phyloP scores from a whole-genome alignment of 148 eudicot species.

The Gaultheria prostrata region DNA sequence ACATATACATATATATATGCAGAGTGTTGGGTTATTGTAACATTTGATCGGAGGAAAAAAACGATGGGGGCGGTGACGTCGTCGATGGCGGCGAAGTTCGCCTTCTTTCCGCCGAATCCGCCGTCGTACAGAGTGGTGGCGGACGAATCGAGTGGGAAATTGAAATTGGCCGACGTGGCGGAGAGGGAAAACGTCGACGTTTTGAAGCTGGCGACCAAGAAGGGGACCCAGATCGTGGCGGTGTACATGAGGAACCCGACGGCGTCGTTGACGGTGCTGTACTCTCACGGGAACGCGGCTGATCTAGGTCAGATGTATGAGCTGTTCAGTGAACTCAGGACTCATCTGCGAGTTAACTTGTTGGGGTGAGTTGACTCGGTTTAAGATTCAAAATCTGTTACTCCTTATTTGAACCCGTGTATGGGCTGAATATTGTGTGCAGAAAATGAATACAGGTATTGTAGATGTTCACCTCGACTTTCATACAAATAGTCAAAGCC shows the following conservation, averaged over 20 bases:
- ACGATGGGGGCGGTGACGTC: constrained; percentile 79
- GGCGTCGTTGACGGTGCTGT: constrained; percentile 61
- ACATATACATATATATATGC: neutral
- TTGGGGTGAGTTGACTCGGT: constrained; percentile 40
- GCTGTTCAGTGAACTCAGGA: constrained; percentile 62
- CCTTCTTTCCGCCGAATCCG: constrained; percentile 82
- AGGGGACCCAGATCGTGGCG: constrained; percentile 59
- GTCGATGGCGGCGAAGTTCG: constrained; percentile 85
- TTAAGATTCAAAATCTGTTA: neutral
- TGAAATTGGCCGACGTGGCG: constrained; percentile 50
- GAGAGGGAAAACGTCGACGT: constrained; percentile 76
- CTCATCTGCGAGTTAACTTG: constrained; percentile 63
- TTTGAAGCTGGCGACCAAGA: constrained; percentile 47
- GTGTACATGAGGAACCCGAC: constrained; percentile 60
- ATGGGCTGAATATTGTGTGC: too few relatives aligned
- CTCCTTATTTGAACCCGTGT: too few relatives aligned
- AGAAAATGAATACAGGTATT: too few relatives aligned
- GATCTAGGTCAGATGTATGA: constrained; percentile 81
- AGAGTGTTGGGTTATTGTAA: neutral
- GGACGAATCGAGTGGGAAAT: constrained; percentile 47
- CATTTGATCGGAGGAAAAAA: neutral
- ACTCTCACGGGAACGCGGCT: constrained; percentile 85
- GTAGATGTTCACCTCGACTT: too few relatives aligned
- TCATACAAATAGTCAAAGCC: too few relatives aligned
- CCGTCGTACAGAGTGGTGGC: constrained; percentile 63